phyloP scores from a whole-genome alignment of 2,329 filamentous ascomycete genomes.

The Tympanopsis confertula region DNA sequence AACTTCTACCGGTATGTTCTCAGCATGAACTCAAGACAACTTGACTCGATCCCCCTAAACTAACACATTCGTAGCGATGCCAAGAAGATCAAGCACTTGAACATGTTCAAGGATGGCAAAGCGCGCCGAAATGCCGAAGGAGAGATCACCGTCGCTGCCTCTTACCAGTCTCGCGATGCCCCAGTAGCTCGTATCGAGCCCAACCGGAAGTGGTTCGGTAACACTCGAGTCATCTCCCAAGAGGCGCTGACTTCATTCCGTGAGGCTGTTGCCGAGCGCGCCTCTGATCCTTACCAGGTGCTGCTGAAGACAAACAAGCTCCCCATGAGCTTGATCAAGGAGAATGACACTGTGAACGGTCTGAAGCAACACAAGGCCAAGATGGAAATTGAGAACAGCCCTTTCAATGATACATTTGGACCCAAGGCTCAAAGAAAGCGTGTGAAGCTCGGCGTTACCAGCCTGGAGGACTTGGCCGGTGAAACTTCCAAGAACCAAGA shows the following conservation, averaged over 20 bases:
- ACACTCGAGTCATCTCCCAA: constrained; percentile 80
- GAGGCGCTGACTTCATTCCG: constrained; percentile 79
- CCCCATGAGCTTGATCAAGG: constrained; percentile 84
- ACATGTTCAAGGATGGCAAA: constrained; percentile 82
- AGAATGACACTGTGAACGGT: constrained; percentile 67
- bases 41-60: neutral
- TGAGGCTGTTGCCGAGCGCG: constrained; percentile 81
- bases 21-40: neutral
- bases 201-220: constrained; percentile 95
- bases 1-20: constrained; percentile 77
- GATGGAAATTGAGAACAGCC: constrained; percentile 78
- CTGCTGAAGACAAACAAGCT: constrained; percentile 96
- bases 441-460: constrained; percentile 76
- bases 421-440: constrained; percentile 87
- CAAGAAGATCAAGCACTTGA: constrained; percentile 80
- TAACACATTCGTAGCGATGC: constrained; percentile 35
- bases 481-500: constrained; percentile 73
- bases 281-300: constrained; percentile 82
- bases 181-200: constrained; percentile 84
- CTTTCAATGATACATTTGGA: constrained; percentile 82
- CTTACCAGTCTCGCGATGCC: constrained; percentile 71
- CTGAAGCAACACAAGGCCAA: constrained; percentile 88
- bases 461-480: constrained; percentile 70
- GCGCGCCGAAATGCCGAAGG: constrained; percentile 71
- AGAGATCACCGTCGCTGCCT: constrained; percentile 72